These are phyloP conservation scores for Baudoinia panamericana DNA, from an alignment of 495 filamentous ascomycete genomes.

Conservation along the genomic window DNA sequence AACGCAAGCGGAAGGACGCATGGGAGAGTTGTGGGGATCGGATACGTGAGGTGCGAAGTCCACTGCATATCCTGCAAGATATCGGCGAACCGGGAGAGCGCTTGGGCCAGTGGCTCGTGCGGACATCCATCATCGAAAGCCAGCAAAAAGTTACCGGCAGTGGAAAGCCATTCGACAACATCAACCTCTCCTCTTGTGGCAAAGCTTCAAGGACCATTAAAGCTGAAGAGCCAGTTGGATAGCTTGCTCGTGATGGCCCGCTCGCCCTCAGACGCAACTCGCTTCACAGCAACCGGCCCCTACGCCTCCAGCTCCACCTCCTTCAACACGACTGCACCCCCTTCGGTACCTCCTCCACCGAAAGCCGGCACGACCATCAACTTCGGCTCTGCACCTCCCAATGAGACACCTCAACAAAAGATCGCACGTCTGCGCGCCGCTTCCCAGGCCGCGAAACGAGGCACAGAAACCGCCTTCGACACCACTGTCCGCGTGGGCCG, in stretches of 20 bases:
- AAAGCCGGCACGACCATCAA: neutral
- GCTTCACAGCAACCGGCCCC: conserved; percentile 85
- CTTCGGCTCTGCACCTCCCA: conserved; percentile 23
- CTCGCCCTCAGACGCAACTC: conserved; percentile 82
- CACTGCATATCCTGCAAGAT: too few species aligned
- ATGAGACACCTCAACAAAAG: conserved; percentile 80
- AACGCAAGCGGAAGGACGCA: too few species aligned
- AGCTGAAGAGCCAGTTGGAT: too few species aligned
- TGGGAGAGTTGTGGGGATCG: too few species aligned
- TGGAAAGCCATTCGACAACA: too few species aligned
- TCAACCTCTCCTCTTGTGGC: too few species aligned
- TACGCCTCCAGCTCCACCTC: conserved; percentile 63
- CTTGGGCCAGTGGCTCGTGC: too few species aligned
- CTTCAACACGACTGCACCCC: conserved; percentile 23
- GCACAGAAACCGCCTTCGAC: conserved; percentile 55
- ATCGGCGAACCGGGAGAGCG: too few species aligned
- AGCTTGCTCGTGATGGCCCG: conserved; percentile 66
- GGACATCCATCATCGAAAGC: too few species aligned
- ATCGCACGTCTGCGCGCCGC: conserved; percentile 75
- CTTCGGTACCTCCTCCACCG: neutral
- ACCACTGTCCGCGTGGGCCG: conserved; percentile 53
- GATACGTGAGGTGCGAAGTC: too few species aligned
- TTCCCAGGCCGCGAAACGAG: conserved; percentile 53
- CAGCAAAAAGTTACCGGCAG: too few species aligned
- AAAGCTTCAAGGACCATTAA: too few species aligned